Evolutionary conservation across 2,329 filamentous ascomycete genomes (phyloP), one percentile per base, ranked within the genome.

Genomic region (Thermothelomyces thermophilus): DNA sequence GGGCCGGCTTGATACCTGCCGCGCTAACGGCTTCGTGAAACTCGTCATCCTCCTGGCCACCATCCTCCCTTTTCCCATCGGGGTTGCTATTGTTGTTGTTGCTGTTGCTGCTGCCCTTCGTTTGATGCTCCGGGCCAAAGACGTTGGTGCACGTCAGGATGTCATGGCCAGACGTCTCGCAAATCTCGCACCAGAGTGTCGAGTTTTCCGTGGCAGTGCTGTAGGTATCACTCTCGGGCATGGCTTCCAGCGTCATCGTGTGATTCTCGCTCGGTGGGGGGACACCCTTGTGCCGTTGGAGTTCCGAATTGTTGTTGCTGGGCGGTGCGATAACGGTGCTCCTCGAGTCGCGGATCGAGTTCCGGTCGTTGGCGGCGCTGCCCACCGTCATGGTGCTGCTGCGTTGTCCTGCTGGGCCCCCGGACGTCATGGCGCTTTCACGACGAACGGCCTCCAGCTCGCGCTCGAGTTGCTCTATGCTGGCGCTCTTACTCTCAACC

Each of bases 131-230:
- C 7, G 71, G 64, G 2, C 77, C 82, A 66, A 87, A 91, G 83
- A 95, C 93, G 66, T 89, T 91, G 46, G 87, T 90, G 74, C 91
- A 97, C 19, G 87, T 94, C 50, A 97, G 74, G 53, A 97, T 95
- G 62, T 97, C 91, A 64, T 97, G 91, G 14, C 91, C 90, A 41
- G 81, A 78, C 30, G 87, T 87, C 71, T 96, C 90, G 70, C 91
- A 97, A 55, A 97, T 93, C 70, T 97, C 93, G 68, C 91, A 97
- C 86, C 87, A 95, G 55, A 90, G 76, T 14, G 76, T 80, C 64
- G 82, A 86, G 60, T 76, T 83, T 64, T 90, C 87, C 34, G 85
- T 87, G 19, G 80, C 77, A 24, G 79, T 81, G 33, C 85, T 87
- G 66, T 84, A 77, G 13, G 76, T 74, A 59, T 86, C 84, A 62